A percentile compares a stretch with the other conserved stretches of the same genome.
phyloP scores from a whole-genome alignment of 2,329 filamentous ascomycete species.

The Fusarium protoensiforme region DNA sequence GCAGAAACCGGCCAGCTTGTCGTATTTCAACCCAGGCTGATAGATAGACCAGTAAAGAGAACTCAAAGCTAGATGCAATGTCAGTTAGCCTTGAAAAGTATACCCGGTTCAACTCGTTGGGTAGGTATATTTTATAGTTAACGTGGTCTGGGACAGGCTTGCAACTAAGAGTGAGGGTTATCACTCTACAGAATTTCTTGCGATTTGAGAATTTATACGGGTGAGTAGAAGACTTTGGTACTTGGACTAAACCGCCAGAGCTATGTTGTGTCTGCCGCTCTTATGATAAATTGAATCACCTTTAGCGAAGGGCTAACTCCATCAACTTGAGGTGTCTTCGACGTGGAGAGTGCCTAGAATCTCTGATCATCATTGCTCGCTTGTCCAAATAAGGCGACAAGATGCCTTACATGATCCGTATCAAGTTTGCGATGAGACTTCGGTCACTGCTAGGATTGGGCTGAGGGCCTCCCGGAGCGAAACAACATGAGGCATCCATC shows the following conservation, averaged over 20 bases:
- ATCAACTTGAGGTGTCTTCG: background rate
- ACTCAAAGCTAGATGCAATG: background rate
- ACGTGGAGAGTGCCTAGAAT: background rate
- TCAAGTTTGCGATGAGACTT: background rate
- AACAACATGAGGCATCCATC: background rate
- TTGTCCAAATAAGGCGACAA: background rate
- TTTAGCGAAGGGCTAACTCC: background rate
- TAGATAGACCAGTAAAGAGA: background rate
- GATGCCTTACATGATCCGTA: background rate
- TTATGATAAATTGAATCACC: background rate
- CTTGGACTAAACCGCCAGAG: background rate
- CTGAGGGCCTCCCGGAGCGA: background rate
- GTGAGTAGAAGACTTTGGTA: background rate
- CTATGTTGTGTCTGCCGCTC: too few relatives aligned
- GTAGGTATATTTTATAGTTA: background rate
- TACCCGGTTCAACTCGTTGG: background rate
- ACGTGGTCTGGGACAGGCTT: background rate
- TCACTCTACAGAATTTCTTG: background rate
- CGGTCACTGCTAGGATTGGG: too few relatives aligned
- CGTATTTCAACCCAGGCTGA: background rate
- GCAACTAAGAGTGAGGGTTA: background rate
- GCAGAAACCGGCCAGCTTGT: background rate
- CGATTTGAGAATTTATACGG: background rate
- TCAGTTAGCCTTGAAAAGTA: background rate
- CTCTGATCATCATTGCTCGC: background rate